Evolutionary conservation across 2,329 filamentous ascomycete genomes (phyloP), one percentile per base, ranked within the genome.

Genomic region (Fusarium piperis): DNA sequence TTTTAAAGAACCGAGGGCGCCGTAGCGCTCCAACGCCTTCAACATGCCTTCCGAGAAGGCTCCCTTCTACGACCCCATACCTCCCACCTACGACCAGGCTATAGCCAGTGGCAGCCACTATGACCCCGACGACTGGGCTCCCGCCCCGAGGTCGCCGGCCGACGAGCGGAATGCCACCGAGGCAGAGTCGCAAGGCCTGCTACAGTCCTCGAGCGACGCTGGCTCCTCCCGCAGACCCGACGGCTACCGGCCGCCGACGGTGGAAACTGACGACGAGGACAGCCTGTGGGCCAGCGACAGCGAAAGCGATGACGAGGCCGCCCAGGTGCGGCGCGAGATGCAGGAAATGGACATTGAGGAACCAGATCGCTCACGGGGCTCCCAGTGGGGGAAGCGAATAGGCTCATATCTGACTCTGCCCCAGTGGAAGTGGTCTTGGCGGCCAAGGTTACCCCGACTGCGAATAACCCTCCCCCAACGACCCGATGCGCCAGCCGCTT

Each of bases 321-420:
- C 89, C 33, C 89, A 91, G 70, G 87, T 96, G 75, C 90, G 93
- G 70, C 88, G 92, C 73, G 93, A 96, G 82, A 92, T 98, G 84
- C 90, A 97, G 78, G 93, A 98, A 87, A 91, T 97, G 87, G 94
- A 97, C 74, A 89, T 97, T 44, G 89, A 94, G 76, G 94, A 97
- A 74, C 89, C 90, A 30, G 80, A 83, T 55, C 78, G 81, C 64
- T 75, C 82, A 60, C 80, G 82, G 32, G 79, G 84, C 26, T 85
- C 83, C 3, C 78, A 83, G 59, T 90, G 87, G 85, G 84, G 85
- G 57, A 90, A 90, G 79, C 81, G 86, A 48, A 88, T 90, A 76
- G 84, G 84, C 23, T 86, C 87, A 67, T 83, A 83, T 8, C 75
- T 89, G 30, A 85, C 86, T 8, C 78, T 89, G 35, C 86, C 87